Conservation (phyloP, 2,329 filamentous ascomycete species). For the Trichoderma atrobrunneum region DNA sequence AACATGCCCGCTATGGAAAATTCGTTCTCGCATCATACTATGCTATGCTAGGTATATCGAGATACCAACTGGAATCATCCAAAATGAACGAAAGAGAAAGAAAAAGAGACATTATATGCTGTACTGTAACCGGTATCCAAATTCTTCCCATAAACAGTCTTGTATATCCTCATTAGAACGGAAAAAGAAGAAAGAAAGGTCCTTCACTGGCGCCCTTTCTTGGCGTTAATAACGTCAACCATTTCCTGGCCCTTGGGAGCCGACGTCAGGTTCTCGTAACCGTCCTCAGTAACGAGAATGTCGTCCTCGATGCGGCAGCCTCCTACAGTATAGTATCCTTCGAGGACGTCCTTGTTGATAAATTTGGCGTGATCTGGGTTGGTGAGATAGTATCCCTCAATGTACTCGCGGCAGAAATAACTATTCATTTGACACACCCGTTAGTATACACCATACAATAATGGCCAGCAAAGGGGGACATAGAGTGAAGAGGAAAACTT, state of each 20-base stretch:
- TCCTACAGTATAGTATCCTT: conserved; percentile 72
- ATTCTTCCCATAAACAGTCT: not conserved
- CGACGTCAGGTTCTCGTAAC: conserved; percentile 79
- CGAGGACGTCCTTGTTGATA: conserved; percentile 63
- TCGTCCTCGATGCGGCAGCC: conserved; percentile 94
- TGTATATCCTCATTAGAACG: not conserved
- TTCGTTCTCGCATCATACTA: not conserved
- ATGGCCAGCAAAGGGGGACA: not conserved
- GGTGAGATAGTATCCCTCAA: conserved; percentile 66
- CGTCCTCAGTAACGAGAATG: conserved; percentile 72
- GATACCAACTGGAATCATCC: not conserved
- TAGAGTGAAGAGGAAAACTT: conserved; percentile 25
- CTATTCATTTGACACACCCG: conserved; percentile 35
- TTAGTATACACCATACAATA: not conserved
- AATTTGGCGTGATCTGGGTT: conserved; percentile 57
- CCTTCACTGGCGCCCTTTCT: not conserved
- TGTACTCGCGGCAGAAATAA: conserved; percentile 72
- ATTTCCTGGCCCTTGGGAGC: conserved; percentile 75
- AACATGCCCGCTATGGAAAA: not conserved
- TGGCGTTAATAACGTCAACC: conserved; percentile 56
- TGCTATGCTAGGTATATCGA: no score
- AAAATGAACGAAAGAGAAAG: not conserved
- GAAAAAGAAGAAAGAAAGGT: not conserved
- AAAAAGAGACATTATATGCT: not conserved
- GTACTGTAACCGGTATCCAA: not conserved